Conservation (phyloP, 805 yeast genomes). For the Ogataea populi-albae region DNA sequence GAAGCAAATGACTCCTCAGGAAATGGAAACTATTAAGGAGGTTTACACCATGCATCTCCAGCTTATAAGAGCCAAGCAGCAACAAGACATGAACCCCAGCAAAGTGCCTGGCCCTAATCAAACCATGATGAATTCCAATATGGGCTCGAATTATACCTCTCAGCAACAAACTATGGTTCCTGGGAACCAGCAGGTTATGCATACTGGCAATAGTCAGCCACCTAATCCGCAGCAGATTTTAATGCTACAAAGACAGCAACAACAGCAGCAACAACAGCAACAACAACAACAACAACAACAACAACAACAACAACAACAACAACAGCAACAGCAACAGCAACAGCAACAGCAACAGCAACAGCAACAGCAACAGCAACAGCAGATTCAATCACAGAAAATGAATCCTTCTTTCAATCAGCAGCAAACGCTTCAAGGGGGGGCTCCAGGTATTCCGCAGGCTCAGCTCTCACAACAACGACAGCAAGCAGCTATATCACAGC, state of each 20-base stretch:
- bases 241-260: slow-evolving; percentile 15
- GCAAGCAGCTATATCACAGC: slow-evolving; percentile 2
- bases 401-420: slow-evolving; percentile 3
- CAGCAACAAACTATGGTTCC: slow-evolving; percentile 2
- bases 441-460: slow-evolving; percentile 1
- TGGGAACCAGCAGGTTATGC: slow-evolving; percentile 14
- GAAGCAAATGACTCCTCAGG: slow-evolving; percentile 55
- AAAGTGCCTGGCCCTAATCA: slow-evolving; percentile 9
- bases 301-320: slow-evolving; percentile 17
- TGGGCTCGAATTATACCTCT: neutral
- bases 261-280: slow-evolving; percentile 12
- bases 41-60: slow-evolving; percentile 68
- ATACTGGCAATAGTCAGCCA: slow-evolving; percentile 26
- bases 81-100: slow-evolving; percentile 27
- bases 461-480: slow-evolving; percentile 2
- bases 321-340: slow-evolving; percentile 15
- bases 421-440: slow-evolving; percentile 4
- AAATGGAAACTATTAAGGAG: slow-evolving; percentile 57
- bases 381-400: slow-evolving; percentile 11
- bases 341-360: slow-evolving; percentile 7
- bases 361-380: slow-evolving; percentile 22
- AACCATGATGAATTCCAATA: neutral
- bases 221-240: slow-evolving; percentile 16
- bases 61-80: slow-evolving; percentile 44
- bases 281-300: slow-evolving; percentile 13